Evolutionary conservation across 1,284 basidiomycete genomes (phyloP), one percentile per base, ranked within the genome.

Genomic region (Tilletiopsis washingtonensis): DNA sequence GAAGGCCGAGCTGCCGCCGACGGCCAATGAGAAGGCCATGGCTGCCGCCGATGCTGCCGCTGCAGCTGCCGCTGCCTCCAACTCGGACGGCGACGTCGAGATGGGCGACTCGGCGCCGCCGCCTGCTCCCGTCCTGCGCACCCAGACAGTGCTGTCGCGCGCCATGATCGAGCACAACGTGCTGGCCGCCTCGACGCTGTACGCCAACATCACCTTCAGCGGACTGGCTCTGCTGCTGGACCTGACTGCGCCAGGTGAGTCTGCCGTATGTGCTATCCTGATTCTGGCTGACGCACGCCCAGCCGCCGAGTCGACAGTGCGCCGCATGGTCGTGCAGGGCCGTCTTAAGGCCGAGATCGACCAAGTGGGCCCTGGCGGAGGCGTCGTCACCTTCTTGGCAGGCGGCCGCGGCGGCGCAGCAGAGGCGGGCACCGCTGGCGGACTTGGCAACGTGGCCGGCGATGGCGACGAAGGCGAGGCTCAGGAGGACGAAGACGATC

Each of bases 91-190:
- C 5, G 46, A 47, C 25, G n/a, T 40, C 17, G 27, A 34, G 4
- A 46, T 46, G 45, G 34, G 27, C 12, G 49, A 26, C 20, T 37
- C 51, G 17, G 32, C 32, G 1, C n/a, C n/a, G n/a, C n/a, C n/a
- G n/a, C n/a, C n/a, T 11, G 25, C 4, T 24, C 44, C 21, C 29
- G 20, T 25, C 15, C 42, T 21, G 25, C 50, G 19, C 43, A n/a
- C n/a, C n/a, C 39, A 42, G 25, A 97, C 90, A 7, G 91, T 98
- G n/a, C 80, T 98, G 26, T 93, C 97, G 73, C 82, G 91, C 44
- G 94, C 94, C 2, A 88, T 99, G 42, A 88, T 97, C 82, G 93
- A 98, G 73, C 94, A 99, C 76, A 99, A 98, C 73, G 78, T 98
- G 15, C 81, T 94, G 53, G 89, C 91, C 9, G 90, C 89, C 67